Conservation (phyloP, 177 flowering plant genomes). For the Vitis hybrid region DNA sequence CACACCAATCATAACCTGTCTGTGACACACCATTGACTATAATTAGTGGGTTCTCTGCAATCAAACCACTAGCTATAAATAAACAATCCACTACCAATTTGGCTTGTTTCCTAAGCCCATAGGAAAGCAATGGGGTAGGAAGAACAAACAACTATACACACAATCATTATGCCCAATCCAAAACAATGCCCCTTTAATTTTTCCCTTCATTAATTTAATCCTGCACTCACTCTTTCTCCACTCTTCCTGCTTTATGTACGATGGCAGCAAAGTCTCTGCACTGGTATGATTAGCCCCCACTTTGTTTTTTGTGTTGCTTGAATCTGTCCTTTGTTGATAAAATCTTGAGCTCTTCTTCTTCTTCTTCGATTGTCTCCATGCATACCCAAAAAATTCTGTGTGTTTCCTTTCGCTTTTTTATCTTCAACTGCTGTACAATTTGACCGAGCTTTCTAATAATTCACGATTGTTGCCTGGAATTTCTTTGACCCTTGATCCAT, state of each 20-base stretch:
- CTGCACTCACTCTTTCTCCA: neutral
- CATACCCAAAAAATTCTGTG: neutral
- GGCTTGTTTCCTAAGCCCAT: neutral
- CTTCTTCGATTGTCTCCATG: neutral
- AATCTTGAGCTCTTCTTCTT: neutral
- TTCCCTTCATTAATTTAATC: neutral
- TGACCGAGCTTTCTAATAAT: slow-evolving; percentile 31
- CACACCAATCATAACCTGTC: neutral
- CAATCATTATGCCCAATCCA: neutral
- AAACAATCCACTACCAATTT: neutral
- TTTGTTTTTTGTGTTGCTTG: too few relatives aligned
- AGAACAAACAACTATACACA: neutral
- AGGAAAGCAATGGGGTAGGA: neutral
- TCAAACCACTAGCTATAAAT: too few relatives aligned
- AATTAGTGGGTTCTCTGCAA: too few relatives aligned
- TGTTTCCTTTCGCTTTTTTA: neutral
- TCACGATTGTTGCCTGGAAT: slow-evolving; percentile 27
- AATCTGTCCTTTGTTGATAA: too few relatives aligned
- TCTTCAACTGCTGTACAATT: slow-evolving; percentile 29
- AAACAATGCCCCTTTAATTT: neutral
- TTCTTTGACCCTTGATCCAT: slow-evolving; percentile 44
- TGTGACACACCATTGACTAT: neutral
- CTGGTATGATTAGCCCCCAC: neutral
- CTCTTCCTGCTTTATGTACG: neutral
- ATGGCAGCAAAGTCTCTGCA: neutral